phyloP scores from a whole-genome alignment of 345 rosid genomes.

The Dimocarpus longan region DNA sequence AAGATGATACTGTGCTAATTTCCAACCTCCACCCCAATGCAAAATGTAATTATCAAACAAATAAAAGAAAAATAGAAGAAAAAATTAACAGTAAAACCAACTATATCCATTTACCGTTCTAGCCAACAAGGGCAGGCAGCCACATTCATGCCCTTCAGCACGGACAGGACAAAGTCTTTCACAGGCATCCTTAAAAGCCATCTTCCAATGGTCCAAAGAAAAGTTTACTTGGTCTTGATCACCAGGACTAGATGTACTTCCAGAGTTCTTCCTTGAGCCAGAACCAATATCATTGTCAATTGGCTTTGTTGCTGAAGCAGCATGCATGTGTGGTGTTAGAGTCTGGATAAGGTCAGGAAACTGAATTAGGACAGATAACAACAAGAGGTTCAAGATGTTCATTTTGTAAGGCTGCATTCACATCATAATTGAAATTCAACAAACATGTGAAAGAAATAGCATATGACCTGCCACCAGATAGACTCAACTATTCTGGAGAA shows the following conservation, averaged over 20 bases:
- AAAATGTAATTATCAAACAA: not conserved
- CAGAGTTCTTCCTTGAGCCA: slow-evolving; percentile 48
- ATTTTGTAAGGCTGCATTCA: not conserved
- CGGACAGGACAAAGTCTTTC: slow-evolving; percentile 94
- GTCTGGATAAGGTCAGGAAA: slow-evolving; percentile 55
- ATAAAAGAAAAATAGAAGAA: not conserved
- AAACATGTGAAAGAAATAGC: slow-evolving; percentile 10
- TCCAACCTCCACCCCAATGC: not conserved
- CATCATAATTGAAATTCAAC: not conserved
- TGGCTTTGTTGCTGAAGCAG: slow-evolving; percentile 47
- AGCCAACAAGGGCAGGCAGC: slow-evolving; percentile 70
- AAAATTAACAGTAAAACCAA: not conserved
- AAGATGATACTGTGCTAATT: not conserved
- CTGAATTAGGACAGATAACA: slow-evolving; percentile 19
- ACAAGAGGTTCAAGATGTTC: not conserved
- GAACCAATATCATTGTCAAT: slow-evolving; percentile 40
- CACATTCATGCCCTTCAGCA: slow-evolving; percentile 91
- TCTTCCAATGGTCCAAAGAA: slow-evolving; percentile 84
- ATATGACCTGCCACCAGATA: slow-evolving; percentile 94
- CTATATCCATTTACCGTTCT: slow-evolving; percentile 61
- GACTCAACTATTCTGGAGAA: slow-evolving; percentile 85
- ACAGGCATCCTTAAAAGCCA: slow-evolving; percentile 86
- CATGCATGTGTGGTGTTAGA: slow-evolving; percentile 93
- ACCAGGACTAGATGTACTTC: slow-evolving; percentile 41
- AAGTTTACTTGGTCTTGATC: slow-evolving; percentile 67